A percentile compares a stretch with the other conserved stretches of the same genome.
These are phyloP conservation scores for Psilocybe subaeruginosa DNA, from an alignment of 768 basidiomycete genomes.

Conservation along the genomic window DNA sequence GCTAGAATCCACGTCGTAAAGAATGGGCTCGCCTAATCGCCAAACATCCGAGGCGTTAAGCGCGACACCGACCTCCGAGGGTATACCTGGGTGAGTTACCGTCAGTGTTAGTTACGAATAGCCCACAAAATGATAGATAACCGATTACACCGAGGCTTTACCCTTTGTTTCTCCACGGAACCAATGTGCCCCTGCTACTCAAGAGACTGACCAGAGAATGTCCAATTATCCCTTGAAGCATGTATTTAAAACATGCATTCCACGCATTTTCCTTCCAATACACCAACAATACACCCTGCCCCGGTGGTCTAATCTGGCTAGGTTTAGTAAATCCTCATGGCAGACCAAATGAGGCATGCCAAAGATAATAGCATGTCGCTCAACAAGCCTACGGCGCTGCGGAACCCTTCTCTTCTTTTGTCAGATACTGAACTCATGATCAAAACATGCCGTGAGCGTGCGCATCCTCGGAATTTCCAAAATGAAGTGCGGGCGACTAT, in stretches of 20 bases:
- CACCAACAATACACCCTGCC: constrained; percentile 6
- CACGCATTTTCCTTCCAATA: not conserved
- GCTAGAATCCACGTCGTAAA: no score
- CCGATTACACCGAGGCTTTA: constrained; percentile 18
- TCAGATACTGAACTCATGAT: not conserved
- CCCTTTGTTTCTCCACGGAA: constrained; percentile 16
- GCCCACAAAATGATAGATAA: not conserved
- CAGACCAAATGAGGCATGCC: constrained; percentile 2
- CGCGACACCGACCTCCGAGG: not conserved
- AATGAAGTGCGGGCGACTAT: not conserved
- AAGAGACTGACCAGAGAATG: not conserved
- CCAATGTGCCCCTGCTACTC: no score
- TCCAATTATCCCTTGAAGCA: constrained; percentile 8
- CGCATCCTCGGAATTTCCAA: not conserved
- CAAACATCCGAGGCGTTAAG: not conserved
- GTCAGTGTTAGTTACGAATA: not conserved
- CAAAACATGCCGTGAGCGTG: not conserved
- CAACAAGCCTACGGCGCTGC: not conserved
- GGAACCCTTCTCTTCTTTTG: no score
- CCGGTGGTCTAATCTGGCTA: constrained; percentile 5
- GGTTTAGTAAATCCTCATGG: constrained; percentile 3
- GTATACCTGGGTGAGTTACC: not conserved
- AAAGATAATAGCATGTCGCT: not conserved
- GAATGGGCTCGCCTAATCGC: not conserved
- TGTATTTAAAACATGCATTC: constrained; percentile 11